Base-by-base conservation (phyloP, 257 asterid species). In the Linderniella brevidens region DNA sequence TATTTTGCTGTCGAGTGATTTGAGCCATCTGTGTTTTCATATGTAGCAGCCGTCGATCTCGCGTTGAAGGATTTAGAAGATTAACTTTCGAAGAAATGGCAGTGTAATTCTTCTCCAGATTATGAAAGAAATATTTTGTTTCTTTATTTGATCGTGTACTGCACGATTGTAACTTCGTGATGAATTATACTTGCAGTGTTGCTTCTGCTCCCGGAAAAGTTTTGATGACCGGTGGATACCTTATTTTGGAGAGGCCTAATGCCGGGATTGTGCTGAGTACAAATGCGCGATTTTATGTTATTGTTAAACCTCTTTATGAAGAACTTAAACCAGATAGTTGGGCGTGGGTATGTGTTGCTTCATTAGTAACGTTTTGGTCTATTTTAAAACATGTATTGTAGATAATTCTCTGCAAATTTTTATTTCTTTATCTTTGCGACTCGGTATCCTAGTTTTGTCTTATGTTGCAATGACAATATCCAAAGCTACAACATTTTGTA, bases 131-230 rank as follows among this genome's bases (percentile, higher is more conserved):
- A 25, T 25, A 6, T 2, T 6, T 3, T 3, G 32, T 25, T 25
- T 25, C 32, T 25, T 25, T 25, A 25, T 25, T 25, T 25, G 32
- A 25, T 25, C 32, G 6, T 6, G 4, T 25, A 25, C 4, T 25
- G 32, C 32, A 25, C 6, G 32, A 25, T 25, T 25, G 32, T 25
- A 25, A 9, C 43, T 39, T 39, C n/a, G n/a, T n/a, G n/a, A n/a
- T n/a, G n/a, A n/a, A n/a, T n/a, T n/a, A n/a, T n/a, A 13, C 13
- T 10, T 42, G 37, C 43, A 90, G 96, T 61, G 86, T 81, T 65
- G 92, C 94, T 59, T 90, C 99, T 63, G 94, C 99, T 68, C 99
- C 96, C 37, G 99, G 99, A 42, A 90, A 90, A 73, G 96, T 90
- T 65, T 66, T 90, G 80, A 77, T 90, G 83, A 90, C 94, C 1